Conservation (phyloP, 345 rosid species). For the Euphorbia tirucalli region DNA sequence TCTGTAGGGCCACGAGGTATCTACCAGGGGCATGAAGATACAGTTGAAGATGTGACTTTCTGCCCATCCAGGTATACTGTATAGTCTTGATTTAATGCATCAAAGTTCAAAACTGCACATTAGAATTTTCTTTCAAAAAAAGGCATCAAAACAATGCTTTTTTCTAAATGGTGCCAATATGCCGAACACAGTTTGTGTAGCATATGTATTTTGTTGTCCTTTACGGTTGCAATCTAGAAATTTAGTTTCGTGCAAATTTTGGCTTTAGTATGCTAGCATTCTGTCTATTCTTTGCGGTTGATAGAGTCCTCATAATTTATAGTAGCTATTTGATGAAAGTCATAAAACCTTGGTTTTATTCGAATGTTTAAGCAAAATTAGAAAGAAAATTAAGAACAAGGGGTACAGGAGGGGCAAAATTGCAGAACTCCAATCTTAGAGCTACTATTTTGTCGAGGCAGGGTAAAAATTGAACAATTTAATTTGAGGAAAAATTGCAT, state of each 20-base stretch:
- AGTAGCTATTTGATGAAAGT: neutral
- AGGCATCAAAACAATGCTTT: neutral
- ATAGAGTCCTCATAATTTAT: neutral
- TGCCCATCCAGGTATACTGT: constrained; percentile 83
- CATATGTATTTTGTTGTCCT: neutral
- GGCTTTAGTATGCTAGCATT: neutral
- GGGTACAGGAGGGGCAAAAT: too few species aligned
- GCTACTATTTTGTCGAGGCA: too few species aligned
- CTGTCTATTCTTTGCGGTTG: neutral
- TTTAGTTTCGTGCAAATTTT: neutral
- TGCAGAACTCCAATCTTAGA: too few species aligned
- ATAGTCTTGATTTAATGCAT: constrained; percentile 1
- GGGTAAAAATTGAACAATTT: too few species aligned
- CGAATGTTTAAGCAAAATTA: too few species aligned
- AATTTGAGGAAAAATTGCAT: too few species aligned
- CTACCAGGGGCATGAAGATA: constrained; percentile 88
- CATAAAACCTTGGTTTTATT: neutral
- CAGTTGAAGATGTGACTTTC: constrained; percentile 96
- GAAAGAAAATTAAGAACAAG: too few species aligned
- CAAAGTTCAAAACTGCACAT: too few species aligned
- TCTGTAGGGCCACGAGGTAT: constrained; percentile 92
- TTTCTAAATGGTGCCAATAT: too few species aligned
- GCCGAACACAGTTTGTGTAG: too few species aligned
- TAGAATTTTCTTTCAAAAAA: neutral
- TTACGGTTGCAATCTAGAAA: neutral